A percentile compares a stretch with the other conserved stretches of the same genome.
These are phyloP conservation scores for Mucor mucedo DNA, from an alignment of 371 early-diverging fungal species.

Conservation along the genomic window DNA sequence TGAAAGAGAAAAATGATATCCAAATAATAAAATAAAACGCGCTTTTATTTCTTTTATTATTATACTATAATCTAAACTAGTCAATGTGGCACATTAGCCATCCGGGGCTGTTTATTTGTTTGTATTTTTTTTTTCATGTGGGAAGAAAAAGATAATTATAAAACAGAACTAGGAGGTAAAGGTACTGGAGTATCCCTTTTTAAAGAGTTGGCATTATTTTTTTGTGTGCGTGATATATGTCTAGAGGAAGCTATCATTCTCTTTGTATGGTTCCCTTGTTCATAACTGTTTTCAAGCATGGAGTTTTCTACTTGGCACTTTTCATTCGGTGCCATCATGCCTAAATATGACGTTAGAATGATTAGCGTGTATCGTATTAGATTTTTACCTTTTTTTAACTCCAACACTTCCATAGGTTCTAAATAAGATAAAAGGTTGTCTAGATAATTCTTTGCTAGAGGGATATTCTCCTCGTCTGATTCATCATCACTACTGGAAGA, in stretches of 20 bases:
- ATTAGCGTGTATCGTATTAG: not conserved
- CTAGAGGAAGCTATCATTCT: constrained; percentile 35
- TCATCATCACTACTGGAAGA: not conserved
- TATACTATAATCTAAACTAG: not conserved
- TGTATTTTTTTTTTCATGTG: not conserved
- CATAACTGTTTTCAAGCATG: not conserved
- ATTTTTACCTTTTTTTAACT: constrained; percentile 5
- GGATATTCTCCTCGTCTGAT: not conserved
- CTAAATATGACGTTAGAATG: not conserved
- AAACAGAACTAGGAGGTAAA: not conserved
- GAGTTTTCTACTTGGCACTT: constrained; percentile 23
- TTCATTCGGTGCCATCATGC: constrained; percentile 20
- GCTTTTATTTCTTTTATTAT: not conserved
- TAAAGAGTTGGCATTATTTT: constrained; percentile 8
- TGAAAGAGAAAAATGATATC: not conserved
- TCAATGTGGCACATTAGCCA: too few relatives aligned
- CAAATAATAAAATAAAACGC: not conserved
- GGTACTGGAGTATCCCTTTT: not conserved
- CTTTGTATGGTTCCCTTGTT: not conserved
- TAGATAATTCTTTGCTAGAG: not conserved
- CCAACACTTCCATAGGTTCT: too few relatives aligned
- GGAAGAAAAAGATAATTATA: not conserved
- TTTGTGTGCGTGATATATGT: constrained; percentile 28
- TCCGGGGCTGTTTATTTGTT: not conserved
- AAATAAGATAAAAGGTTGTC: too few relatives aligned